Conservation (phyloP, 208 protist genomes). For the Acanthamoeba triangularis region DNA sequence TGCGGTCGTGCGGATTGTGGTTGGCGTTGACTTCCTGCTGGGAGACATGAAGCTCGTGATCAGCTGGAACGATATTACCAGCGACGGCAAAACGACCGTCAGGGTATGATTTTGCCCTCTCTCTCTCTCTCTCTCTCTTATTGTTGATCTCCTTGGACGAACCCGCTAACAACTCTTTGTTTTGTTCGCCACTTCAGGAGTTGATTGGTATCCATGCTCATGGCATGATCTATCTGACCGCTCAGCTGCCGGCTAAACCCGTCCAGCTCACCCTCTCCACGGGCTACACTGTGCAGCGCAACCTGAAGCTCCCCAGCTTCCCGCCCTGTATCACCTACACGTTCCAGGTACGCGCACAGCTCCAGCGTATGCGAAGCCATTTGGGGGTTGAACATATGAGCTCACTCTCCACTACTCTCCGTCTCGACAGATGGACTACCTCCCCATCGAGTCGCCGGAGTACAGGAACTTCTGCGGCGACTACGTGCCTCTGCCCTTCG, state of each 20-base stretch:
- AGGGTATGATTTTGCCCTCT: neutral
- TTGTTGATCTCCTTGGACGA: neutral
- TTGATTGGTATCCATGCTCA: slow-evolving; percentile 16
- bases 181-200: neutral
- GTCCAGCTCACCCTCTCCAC: neutral
- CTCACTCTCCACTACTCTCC: too few relatives aligned
- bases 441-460: neutral
- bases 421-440: neutral
- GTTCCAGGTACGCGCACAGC: slow-evolving; percentile 55
- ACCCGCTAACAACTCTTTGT: neutral
- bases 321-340: slow-evolving; percentile 44
- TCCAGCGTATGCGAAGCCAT: too few relatives aligned
- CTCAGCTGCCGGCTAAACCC: neutral
- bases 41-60: slow-evolving; percentile 66
- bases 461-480: neutral
- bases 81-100: neutral
- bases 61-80: slow-evolving; percentile 34
- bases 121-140: neutral
- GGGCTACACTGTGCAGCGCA: neutral
- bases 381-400: too few relatives aligned
- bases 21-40: slow-evolving; percentile 60
- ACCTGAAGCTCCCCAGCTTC: slow-evolving; percentile 27
- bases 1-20: neutral
- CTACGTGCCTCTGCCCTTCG: slow-evolving; percentile 22
- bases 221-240: slow-evolving; percentile 44